Evolutionary conservation across 345 rosid genomes (phyloP).

Genomic region (Erucastrum elatum): DNA sequence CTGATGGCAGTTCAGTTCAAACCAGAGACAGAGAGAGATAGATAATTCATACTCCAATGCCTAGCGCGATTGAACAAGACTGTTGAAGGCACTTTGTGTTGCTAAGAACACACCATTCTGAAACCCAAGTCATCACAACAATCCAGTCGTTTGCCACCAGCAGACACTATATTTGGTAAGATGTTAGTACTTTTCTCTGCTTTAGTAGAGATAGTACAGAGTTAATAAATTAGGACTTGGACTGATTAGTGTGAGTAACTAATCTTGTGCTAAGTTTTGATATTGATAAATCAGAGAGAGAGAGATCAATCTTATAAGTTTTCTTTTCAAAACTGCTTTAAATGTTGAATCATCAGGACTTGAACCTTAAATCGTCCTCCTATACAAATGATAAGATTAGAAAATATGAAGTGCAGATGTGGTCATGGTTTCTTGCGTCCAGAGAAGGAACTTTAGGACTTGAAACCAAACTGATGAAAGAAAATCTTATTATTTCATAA

Average conservation of each 20-base stretch:
- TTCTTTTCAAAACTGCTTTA: not conserved
- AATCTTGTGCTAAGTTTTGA: not conserved
- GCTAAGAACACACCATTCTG: not conserved
- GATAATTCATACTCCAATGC: too few species aligned
- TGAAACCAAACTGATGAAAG: not conserved
- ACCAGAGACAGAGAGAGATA: not conserved
- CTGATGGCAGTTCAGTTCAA: not conserved
- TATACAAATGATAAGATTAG: not conserved
- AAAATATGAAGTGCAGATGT: not conserved
- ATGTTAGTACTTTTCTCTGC: not conserved
- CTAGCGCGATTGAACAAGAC: not conserved
- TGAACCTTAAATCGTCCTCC: not conserved
- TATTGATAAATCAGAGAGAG: slow-evolving; percentile 2
- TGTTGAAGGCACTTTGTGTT: slow-evolving; percentile 2
- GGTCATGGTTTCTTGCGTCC: slow-evolving; percentile 18
- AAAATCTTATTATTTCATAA: not conserved
- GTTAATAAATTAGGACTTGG: not conserved
- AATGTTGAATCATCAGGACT: slow-evolving; percentile 8
- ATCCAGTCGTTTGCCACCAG: slow-evolving; percentile 8
- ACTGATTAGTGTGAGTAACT: not conserved
- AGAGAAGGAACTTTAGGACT: not conserved
- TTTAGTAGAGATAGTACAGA: slow-evolving; percentile 16
- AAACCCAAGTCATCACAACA: not conserved
- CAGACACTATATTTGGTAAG: not conserved
- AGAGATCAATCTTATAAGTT: not conserved